Evolutionary conservation across 306 rosid genomes (phyloP).

Genomic region (Pterocarpus macrocarpus): DNA sequence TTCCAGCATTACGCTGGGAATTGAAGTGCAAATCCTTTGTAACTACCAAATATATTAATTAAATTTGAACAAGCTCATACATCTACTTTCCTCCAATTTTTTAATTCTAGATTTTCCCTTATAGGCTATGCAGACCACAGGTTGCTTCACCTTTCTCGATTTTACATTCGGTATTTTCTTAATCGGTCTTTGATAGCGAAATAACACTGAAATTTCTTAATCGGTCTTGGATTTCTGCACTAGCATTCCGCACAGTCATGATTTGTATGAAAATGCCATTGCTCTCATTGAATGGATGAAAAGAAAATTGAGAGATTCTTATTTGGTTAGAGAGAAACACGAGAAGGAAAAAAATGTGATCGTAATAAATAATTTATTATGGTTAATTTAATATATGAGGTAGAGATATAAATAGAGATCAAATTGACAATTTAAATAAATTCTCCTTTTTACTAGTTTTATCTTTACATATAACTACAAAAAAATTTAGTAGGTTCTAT

Average conservation of each 20-base stretch:
- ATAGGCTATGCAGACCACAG: too few species aligned
- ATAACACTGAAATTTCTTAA: background rate
- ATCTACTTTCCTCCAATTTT: background rate
- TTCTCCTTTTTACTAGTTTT: too few species aligned
- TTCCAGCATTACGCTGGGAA: background rate
- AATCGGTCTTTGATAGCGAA: background rate
- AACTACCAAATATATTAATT: conserved; percentile 19
- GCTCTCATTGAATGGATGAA: background rate
- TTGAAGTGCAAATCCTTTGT: background rate
- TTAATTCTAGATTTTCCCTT: background rate
- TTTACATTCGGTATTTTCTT: background rate
- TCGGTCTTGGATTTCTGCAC: background rate
- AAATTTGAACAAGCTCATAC: background rate
- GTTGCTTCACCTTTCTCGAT: background rate
- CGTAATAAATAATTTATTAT: too few species aligned
- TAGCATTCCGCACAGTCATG: background rate
- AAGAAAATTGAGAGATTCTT: too few species aligned
- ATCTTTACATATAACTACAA: too few species aligned
- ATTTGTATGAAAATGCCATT: background rate
- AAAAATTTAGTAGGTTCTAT: too few species aligned
- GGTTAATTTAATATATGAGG: too few species aligned
- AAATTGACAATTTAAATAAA: too few species aligned
- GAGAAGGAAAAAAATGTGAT: too few species aligned
- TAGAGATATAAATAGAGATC: too few species aligned
- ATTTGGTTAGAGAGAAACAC: too few species aligned